These are phyloP conservation scores for Oryza longistaminata DNA, from an alignment of 176 grass and related monocot species.

Conservation along the genomic window DNA sequence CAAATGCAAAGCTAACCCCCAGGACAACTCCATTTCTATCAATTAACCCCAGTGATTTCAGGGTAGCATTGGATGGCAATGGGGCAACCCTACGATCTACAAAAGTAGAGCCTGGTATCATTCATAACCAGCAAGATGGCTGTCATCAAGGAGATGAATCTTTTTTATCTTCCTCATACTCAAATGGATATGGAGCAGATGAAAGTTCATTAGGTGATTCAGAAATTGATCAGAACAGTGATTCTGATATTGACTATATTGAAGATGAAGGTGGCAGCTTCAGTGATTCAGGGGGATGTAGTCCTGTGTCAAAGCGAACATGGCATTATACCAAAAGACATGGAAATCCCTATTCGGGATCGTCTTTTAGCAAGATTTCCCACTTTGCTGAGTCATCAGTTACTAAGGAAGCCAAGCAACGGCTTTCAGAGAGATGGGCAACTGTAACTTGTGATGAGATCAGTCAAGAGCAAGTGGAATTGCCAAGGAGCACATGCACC, in stretches of 20 bases:
- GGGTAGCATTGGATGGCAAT: slow-evolving; percentile 19
- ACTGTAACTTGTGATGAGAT: slow-evolving; percentile 56
- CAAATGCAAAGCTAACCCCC: slow-evolving; percentile 42
- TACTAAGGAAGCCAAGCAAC: slow-evolving; percentile 76
- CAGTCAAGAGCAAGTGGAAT: slow-evolving; percentile 36
- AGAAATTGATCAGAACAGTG: slow-evolving; percentile 49
- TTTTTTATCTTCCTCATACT: slow-evolving; percentile 68
- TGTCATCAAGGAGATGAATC: slow-evolving; percentile 60
- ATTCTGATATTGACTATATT: slow-evolving; percentile 40
- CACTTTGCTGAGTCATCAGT: slow-evolving; percentile 76
- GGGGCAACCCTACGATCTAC: slow-evolving; percentile 14
- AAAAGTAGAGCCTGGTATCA: slow-evolving; percentile 28
- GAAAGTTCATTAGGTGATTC: slow-evolving; percentile 79
- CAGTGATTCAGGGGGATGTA: slow-evolving; percentile 56
- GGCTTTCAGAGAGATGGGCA: slow-evolving; percentile 80
- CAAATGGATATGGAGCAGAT: slow-evolving; percentile 82
- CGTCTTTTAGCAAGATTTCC: slow-evolving; percentile 52
- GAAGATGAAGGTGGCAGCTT: slow-evolving; percentile 54
- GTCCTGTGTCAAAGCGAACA: slow-evolving; percentile 53
- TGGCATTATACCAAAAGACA: slow-evolving; percentile 59
- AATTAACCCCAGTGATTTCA: slow-evolving; percentile 26
- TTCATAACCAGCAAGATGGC: slow-evolving; percentile 29
- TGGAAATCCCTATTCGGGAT: slow-evolving; percentile 52
- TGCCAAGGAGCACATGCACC: slow-evolving; percentile 62
- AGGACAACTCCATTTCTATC: slow-evolving; percentile 37